Percentiles rank a stretch among this genome's conserved stretches.
Evolutionary conservation across 495 filamentous ascomycete genomes (phyloP).

Genomic region (Annulohypoxylon nitens): DNA sequence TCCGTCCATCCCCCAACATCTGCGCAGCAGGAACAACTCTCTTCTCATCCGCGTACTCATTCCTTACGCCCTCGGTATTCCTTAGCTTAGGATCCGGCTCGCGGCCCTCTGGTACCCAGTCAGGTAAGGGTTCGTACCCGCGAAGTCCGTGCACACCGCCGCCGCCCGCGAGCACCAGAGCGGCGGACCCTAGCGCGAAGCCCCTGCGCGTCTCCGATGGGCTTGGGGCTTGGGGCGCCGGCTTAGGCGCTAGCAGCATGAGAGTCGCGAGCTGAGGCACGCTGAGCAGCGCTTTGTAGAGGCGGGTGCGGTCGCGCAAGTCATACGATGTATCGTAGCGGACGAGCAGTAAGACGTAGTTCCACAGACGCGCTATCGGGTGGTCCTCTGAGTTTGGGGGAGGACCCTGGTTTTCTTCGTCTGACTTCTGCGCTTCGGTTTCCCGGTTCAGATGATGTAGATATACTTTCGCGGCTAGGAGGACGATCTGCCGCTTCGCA

Average conservation of each 20-base stretch:
- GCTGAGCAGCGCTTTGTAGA: constrained; percentile 86
- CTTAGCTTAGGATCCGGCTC: constrained; percentile 84
- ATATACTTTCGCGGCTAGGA: constrained; percentile 95
- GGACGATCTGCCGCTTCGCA: constrained; percentile 90
- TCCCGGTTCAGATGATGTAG: constrained; percentile 83
- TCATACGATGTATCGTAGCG: constrained; percentile 96
- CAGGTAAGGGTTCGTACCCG: constrained; percentile 83
- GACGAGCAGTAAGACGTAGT: constrained; percentile 84
- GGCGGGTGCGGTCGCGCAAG: constrained; percentile 86
- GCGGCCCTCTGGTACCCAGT: constrained; percentile 84
- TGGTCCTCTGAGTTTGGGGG: constrained; percentile 67
- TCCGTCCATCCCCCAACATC: constrained; percentile 67
- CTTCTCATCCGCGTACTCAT: constrained; percentile 58
- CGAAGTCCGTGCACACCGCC: constrained; percentile 75
- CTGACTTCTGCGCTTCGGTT: constrained; percentile 54
- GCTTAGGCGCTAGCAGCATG: constrained; percentile 92
- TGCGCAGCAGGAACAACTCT: constrained; percentile 71
- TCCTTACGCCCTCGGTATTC: constrained; percentile 56
- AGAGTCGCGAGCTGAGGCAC: constrained; percentile 88
- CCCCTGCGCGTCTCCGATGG: constrained; percentile 84
- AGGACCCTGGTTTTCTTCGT: constrained; percentile 42
- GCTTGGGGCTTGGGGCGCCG: constrained; percentile 86
- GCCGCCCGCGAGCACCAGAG: constrained; percentile 83
- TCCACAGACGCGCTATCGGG: constrained; percentile 81
- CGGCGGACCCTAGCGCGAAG: constrained; percentile 83